A percentile compares a stretch with the other conserved stretches of the same genome.
phyloP scores from a whole-genome alignment of 306 rosid genomes.

The Adenanthera pavonina region DNA sequence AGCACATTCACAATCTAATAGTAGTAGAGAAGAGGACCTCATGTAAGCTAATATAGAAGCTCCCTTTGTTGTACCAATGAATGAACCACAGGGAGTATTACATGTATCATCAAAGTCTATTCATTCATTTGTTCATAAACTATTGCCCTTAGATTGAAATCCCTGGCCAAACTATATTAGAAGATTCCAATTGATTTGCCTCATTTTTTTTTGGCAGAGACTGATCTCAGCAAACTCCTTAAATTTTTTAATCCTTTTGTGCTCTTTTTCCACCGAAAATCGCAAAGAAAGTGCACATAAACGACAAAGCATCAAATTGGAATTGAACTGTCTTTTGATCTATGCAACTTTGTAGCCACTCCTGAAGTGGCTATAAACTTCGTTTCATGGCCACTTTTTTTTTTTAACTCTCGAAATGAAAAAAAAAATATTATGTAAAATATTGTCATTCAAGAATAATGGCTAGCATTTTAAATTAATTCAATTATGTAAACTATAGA shows the following conservation, averaged over 20 bases:
- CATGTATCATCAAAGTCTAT: constrained; percentile 49
- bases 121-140: constrained; percentile 45
- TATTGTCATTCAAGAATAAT: too few relatives aligned
- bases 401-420: too few relatives aligned
- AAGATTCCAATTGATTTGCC: neutral
- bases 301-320: too few relatives aligned
- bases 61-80: constrained; percentile 38
- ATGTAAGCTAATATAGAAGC: constrained; percentile 43
- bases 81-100: constrained; percentile 34
- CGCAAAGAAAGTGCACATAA: neutral
- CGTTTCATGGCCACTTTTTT: too few relatives aligned
- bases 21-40: constrained; percentile 21
- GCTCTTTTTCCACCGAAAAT: neutral
- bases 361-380: too few relatives aligned
- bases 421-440: too few relatives aligned
- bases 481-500: too few relatives aligned
- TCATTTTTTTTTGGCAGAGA: neutral
- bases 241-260: neutral
- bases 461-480: too few relatives aligned
- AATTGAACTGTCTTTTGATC: too few relatives aligned
- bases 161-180: neutral
- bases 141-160: neutral
- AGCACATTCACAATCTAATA: constrained; percentile 46
- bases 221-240: neutral
- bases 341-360: too few relatives aligned